phyloP scores from a whole-genome alignment of 179 eudicot genomes.

The Gypsophila paniculata region DNA sequence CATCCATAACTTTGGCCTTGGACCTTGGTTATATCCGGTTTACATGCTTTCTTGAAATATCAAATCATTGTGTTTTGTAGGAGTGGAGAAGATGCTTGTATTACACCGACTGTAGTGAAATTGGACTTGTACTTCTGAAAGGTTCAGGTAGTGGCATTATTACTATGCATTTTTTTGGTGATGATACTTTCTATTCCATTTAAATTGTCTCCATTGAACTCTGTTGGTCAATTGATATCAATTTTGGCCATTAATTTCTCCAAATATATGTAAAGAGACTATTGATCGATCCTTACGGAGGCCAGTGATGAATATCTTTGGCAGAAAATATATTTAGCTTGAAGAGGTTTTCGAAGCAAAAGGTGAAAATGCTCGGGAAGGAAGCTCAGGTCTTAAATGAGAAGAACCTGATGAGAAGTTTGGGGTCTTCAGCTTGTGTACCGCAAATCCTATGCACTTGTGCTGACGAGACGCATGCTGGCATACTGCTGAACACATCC shows the following conservation, averaged over 20 bases:
- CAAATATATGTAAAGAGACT: no score
- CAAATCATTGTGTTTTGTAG: slow-evolving; percentile 33
- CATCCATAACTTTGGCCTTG: not conserved
- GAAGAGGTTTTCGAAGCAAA: slow-evolving; percentile 78
- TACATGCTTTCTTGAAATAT: slow-evolving; percentile 7
- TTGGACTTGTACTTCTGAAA: slow-evolving; percentile 64
- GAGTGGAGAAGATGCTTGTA: slow-evolving; percentile 72
- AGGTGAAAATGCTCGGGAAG: slow-evolving; percentile 72
- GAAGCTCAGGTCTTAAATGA: slow-evolving; percentile 70
- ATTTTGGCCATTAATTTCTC: no score
- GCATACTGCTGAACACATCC: slow-evolving; percentile 64
- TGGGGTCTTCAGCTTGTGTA: slow-evolving; percentile 45
- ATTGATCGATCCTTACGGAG: slow-evolving; percentile 7
- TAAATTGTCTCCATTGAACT: no score
- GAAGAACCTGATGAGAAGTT: slow-evolving; percentile 55
- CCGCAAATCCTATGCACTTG: slow-evolving; percentile 78
- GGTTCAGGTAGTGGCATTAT: slow-evolving; percentile 51
- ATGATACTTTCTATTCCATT: not conserved
- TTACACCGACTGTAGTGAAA: slow-evolving; percentile 82
- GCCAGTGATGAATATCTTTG: not conserved
- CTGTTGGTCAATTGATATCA: no score
- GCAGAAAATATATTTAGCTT: slow-evolving; percentile 62
- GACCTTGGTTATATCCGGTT: not conserved
- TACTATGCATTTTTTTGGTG: slow-evolving; percentile 1
- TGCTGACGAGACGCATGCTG: slow-evolving; percentile 69